Percentiles rank a stretch among this genome's conserved stretches.
phyloP scores from a whole-genome alignment of 352 stramenopile genomes.

The Globisporangium yorkense region DNA sequence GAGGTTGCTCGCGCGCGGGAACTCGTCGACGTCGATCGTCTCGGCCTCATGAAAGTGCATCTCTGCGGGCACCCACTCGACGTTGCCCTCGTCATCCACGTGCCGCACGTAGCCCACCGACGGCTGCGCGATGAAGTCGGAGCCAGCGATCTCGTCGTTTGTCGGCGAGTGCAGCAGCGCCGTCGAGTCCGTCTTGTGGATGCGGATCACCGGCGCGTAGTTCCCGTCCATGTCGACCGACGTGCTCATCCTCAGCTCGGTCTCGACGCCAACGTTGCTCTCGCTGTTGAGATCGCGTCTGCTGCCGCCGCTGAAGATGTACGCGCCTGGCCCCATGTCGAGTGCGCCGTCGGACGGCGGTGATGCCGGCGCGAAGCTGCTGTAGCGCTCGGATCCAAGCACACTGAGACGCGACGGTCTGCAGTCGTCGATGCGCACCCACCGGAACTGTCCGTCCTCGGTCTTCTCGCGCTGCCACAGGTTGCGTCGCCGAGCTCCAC shows the following conservation, averaged over 20 bases:
- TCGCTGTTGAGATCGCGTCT: constrained; percentile 7
- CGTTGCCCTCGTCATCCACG: constrained; percentile 57
- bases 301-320: constrained; percentile 26
- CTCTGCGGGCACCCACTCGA: constrained; percentile 71
- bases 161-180: constrained; percentile 5
- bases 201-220: constrained; percentile 51
- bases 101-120: constrained; percentile 76
- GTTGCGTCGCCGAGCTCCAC: constrained; percentile 59
- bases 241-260: constrained; percentile 58
- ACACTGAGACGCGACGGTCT: constrained; percentile 61
- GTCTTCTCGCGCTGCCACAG: constrained; percentile 77
- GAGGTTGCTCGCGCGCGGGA: constrained; percentile 54
- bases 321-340: constrained; percentile 28
- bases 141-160: neutral
- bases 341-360: constrained; percentile 7
- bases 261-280: constrained; percentile 44
- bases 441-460: constrained; percentile 68
- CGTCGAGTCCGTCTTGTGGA: constrained; percentile 17
- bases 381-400: constrained; percentile 19
- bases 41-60: constrained; percentile 53
- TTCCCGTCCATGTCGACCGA: constrained; percentile 26
- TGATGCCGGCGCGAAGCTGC: constrained; percentile 10
- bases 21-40: constrained; percentile 67
- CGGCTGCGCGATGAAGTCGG: constrained; percentile 50
- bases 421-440: constrained; percentile 68